Base-by-base conservation (phyloP, 1,284 basidiomycete species). In the Cryptococcus depauperatus region DNA sequence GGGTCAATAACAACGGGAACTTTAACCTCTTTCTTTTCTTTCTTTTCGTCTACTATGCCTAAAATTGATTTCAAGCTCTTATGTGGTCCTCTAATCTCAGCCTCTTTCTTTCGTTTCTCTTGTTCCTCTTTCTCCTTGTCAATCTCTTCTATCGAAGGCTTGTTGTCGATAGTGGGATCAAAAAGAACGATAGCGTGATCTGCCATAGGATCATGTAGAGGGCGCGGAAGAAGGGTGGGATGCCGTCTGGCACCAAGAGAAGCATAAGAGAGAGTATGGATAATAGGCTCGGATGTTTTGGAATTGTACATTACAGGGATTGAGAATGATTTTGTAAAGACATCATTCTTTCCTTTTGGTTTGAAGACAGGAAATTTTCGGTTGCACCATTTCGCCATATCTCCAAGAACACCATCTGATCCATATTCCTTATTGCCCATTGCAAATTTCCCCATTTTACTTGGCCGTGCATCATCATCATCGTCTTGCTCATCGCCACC, bases 1-100 rank as follows among this genome's bases (percentile, higher is more conserved):
- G 93, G 93, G 68, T 97, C 91, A 39, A 98, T 91, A 11, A 98
- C 93, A 9, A 98, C 93, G 0, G 95, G 85, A 0, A 99, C 89
- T 70, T 96, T 97, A 38, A 79, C 76, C 6, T 73, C 71, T 47
- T 76, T 75, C 57, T 79, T 78, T 21, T 48, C 47, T 73, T 83
- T 81, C 53, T 80, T 79, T 25, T 77, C 78, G 37, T 73, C 72
- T 57, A 83, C 81, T 19, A 68, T 68, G 3, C 93, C 93, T 6
- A 99, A 74, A 34, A 98, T 76, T 39, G 79, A 75, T 61, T 83
- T 84, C 53, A 98, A 72, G 60, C 82, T 92, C 76, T 92, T 96
- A 72, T 98, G 93, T 1, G 90, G 89, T 9, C 69, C 69, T 48
- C 73, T 73, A 1, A 79, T 81, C 50, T 84, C 83, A 50, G 81